Base-by-base conservation (phyloP, 106 monocot genomes). In the Acorus gramineus region DNA sequence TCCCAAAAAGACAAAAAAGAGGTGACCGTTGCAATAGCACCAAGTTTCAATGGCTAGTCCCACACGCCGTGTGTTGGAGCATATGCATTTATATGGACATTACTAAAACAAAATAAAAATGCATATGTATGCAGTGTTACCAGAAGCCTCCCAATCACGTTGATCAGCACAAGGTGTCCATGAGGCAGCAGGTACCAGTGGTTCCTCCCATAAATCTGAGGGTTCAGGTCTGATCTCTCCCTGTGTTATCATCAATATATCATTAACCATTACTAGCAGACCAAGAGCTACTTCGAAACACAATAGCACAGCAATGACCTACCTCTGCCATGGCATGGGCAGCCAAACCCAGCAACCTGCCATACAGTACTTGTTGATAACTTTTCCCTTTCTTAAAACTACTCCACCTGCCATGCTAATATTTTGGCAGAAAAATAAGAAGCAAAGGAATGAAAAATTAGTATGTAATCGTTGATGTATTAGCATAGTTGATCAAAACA, bases 261-360 rank as follows among this genome's bases (percentile, higher is more conserved):
- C 9, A 53, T 14, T 11, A 42, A 6, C 5, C 45, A 43, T 44
- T 5, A 43, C 61, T 5, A 53, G 7, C 44, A 3, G 46, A 13
- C 46, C 46, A 56, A 14, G 47, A 13, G 14, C 53, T 14, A 3
- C n/a, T 13, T 7, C 28, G n/a, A 28, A 4, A 5, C 7, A 44
- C 8, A 55, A 10, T 7, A 46, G 43, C 49, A 50, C 47, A 14
- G 49, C 11, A 52, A 62, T 63, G 76, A 42, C 61, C 54, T 83
- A 92, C 98, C 79, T 92, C 92, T 72, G 98, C 91, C 68, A 98
- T 79, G 5, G 92, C 88, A 84, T 92, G 98, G 47, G 92, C 79
- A 50, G 92, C 85, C 75, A 98, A 74, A 68, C 83, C 83, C 50
- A 85, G 74, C 68, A 98, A 73, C 69, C 86, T 81, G 3, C 64